Percentiles rank a stretch among this genome's conserved stretches.
phyloP scores from a whole-genome alignment of 352 stramenopile genomes.

The Aphanomyces stellatus region DNA sequence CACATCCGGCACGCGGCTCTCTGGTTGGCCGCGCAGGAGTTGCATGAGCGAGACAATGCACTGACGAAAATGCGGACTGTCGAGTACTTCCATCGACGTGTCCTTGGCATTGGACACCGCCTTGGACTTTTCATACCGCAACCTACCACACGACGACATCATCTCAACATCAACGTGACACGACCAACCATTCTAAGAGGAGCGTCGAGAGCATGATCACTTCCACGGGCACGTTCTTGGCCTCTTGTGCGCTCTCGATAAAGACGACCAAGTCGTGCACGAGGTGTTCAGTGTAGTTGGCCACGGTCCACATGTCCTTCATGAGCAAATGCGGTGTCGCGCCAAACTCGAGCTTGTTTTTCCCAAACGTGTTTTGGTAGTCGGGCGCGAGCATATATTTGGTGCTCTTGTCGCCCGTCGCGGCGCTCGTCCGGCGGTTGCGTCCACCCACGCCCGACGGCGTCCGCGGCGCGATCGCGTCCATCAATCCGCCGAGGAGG shows the following conservation, averaged over 20 bases:
- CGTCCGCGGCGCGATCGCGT: not conserved
- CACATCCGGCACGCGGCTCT: not conserved
- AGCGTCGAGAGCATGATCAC: not conserved
- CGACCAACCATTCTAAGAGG: conserved; percentile 10
- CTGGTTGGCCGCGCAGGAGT: not conserved
- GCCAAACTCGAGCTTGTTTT: too few relatives aligned
- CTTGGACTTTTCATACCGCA: conserved; percentile 1
- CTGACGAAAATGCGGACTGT: conserved; percentile 7
- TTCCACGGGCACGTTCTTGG: not conserved
- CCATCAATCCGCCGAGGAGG: not conserved
- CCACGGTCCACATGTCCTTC: conserved; percentile 17
- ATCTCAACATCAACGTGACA: not conserved
- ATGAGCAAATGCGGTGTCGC: not conserved
- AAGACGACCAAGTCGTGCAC: conserved; percentile 10
- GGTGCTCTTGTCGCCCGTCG: not conserved
- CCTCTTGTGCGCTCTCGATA: conserved; percentile 7
- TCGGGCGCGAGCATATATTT: not conserved
- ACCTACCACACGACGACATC: not conserved
- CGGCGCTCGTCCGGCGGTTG: too few relatives aligned
- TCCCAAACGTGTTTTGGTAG: conserved; percentile 13
- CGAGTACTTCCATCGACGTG: not conserved
- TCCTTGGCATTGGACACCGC: conserved; percentile 2
- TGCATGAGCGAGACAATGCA: conserved; percentile 3
- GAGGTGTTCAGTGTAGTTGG: conserved; percentile 3
- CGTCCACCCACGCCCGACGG: too few relatives aligned